Evolutionary conservation across 805 yeast species (phyloP).

Genomic region (Kluyveromyces starmeri): DNA sequence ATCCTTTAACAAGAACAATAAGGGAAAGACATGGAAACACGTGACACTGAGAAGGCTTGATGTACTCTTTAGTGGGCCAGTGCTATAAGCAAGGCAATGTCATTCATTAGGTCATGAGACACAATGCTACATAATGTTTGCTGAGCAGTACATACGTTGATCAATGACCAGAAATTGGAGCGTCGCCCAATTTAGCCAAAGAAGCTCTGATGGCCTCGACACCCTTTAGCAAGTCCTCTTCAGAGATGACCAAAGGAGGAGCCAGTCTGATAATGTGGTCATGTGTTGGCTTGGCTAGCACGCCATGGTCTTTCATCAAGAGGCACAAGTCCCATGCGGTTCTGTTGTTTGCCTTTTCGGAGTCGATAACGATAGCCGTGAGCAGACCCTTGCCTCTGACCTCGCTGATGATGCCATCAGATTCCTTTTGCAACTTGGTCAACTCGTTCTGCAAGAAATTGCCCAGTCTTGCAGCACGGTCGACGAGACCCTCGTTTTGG

Average conservation of each 20-base stretch:
- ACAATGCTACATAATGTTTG: no score
- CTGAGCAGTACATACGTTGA: neutral
- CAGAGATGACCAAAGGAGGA: slow-evolving; percentile 86
- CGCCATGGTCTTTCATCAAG: slow-evolving; percentile 79
- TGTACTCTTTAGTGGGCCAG: no score
- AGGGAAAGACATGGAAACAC: no score
- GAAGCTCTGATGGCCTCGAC: slow-evolving; percentile 61
- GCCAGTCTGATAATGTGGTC: slow-evolving; percentile 93
- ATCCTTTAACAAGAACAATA: no score
- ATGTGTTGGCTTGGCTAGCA: slow-evolving; percentile 94
- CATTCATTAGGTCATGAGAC: no score
- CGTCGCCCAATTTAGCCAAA: slow-evolving; percentile 28
- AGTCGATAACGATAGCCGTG: slow-evolving; percentile 86
- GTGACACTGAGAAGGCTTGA: no score
- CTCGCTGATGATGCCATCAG: slow-evolving; percentile 47
- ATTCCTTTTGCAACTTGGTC: slow-evolving; percentile 41
- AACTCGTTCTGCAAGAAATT: slow-evolving; percentile 55
- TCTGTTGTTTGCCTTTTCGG: slow-evolving; percentile 73
- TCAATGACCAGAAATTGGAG: slow-evolving; percentile 2
- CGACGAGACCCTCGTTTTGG: slow-evolving; percentile 75
- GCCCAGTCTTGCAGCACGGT: slow-evolving; percentile 69
- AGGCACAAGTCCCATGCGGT: slow-evolving; percentile 95
- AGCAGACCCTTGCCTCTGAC: slow-evolving; percentile 81
- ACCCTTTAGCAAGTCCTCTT: slow-evolving; percentile 78
- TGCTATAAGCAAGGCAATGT: no score